A percentile compares a stretch with the other conserved stretches of the same genome.
phyloP scores from a whole-genome alignment of 1,284 basidiomycete genomes.

The Cryptococcus sp. region DNA sequence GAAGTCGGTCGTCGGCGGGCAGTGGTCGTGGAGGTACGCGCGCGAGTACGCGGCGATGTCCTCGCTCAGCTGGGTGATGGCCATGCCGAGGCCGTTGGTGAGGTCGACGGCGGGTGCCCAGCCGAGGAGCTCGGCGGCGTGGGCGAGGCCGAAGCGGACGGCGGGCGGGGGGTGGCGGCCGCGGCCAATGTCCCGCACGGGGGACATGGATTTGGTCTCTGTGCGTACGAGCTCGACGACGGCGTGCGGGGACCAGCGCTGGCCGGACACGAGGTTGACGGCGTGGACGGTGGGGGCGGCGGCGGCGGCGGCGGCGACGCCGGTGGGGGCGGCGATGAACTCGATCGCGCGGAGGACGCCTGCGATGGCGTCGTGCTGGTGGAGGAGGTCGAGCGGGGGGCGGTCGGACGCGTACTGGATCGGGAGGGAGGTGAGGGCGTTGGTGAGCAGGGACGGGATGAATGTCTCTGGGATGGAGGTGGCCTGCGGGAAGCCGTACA shows the following conservation, averaged over 20 bases:
- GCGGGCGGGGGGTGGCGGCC: slow-evolving; percentile 14
- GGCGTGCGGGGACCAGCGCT: slow-evolving; percentile 27
- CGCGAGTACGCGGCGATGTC: slow-evolving; percentile 28
- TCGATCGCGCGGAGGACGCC: slow-evolving; percentile 29
- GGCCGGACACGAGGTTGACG: slow-evolving; percentile 42
- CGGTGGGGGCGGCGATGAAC: too few species aligned
- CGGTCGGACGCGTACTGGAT: slow-evolving; percentile 42
- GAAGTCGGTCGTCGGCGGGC: slow-evolving; percentile 25
- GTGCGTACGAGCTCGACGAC: slow-evolving; percentile 38
- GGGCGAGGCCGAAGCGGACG: slow-evolving; percentile 17
- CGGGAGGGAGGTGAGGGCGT: slow-evolving; percentile 39
- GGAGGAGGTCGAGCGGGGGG: slow-evolving; percentile 36
- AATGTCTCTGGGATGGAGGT: slow-evolving; percentile 35
- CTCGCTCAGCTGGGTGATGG: slow-evolving; percentile 24
- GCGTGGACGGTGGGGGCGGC: slow-evolving; percentile 1
- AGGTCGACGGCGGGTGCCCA: slow-evolving; percentile 29
- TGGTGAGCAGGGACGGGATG: slow-evolving; percentile 37
- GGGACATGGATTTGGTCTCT: slow-evolving; percentile 35
- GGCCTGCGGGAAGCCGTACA: slow-evolving; percentile 40
- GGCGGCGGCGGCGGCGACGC: not conserved
- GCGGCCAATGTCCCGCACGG: slow-evolving; percentile 38
- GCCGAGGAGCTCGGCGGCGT: slow-evolving; percentile 19
- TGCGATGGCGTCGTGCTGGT: slow-evolving; percentile 40
- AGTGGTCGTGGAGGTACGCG: slow-evolving; percentile 31
- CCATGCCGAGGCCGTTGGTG: slow-evolving; percentile 25